Conservation (phyloP, 2,329 filamentous ascomycete genomes). For the Whalleya microplaca region DNA sequence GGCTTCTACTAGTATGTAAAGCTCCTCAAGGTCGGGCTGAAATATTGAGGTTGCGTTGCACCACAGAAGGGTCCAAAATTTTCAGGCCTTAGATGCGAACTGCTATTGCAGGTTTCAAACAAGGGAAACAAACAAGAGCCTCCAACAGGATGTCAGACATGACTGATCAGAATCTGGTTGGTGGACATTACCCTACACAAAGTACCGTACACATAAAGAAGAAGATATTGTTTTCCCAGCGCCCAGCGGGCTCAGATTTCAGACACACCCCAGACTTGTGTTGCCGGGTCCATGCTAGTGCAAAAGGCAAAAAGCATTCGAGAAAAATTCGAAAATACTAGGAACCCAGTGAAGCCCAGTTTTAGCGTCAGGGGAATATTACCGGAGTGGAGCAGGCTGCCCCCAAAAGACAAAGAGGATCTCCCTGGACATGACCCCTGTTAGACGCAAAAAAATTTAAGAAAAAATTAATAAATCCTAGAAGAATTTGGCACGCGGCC, state of each 20-base stretch:
- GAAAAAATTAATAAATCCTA: constrained; percentile 12
- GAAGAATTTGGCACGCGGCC: constrained; percentile 13
- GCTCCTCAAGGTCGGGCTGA: constrained; percentile 16
- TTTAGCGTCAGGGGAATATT: constrained; percentile 39
- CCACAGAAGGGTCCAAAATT: constrained; percentile 10
- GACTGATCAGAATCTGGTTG: constrained; percentile 24
- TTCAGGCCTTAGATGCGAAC: background rate
- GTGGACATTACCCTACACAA: constrained; percentile 12
- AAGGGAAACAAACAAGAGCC: constrained; percentile 16
- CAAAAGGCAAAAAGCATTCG: constrained; percentile 35
- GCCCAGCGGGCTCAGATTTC: constrained; percentile 18
- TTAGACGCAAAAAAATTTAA: constrained; percentile 11
- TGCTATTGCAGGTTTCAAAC: constrained; percentile 5
- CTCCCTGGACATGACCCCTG: constrained; percentile 31
- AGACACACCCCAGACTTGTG: constrained; percentile 25
- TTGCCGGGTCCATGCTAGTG: constrained; percentile 27
- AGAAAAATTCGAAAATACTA: constrained; percentile 40
- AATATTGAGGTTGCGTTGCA: constrained; percentile 17
- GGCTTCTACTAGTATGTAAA: constrained; percentile 5
- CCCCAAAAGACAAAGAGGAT: constrained; percentile 33
- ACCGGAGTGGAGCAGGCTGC: constrained; percentile 32
- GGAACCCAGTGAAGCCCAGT: constrained; percentile 24
- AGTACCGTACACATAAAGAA: constrained; percentile 7
- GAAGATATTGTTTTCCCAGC: constrained; percentile 27
- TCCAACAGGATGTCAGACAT: constrained; percentile 15